Evolutionary conservation across 2,329 filamentous ascomycete species (phyloP), one percentile per base, ranked within the genome.

Genomic region (Stagonosporopsis chrysanthemi): DNA sequence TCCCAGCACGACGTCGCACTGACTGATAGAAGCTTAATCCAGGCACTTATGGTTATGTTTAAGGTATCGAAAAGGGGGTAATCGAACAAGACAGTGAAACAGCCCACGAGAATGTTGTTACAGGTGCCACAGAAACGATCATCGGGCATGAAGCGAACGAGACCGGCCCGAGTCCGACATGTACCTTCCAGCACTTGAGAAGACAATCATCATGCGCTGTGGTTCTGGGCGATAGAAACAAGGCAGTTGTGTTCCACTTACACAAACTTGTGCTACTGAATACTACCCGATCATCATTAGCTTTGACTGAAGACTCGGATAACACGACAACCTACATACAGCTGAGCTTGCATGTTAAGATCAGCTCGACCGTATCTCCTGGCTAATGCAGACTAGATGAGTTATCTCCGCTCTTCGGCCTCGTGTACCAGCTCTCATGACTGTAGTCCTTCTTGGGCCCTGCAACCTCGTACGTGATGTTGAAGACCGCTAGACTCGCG

Each of bases 381-480:
- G 7, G 3, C 26, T n/a, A 35, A 5, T 3, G 17, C 2, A 44
- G 12, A 19, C 7, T 29, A 26, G 17, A 15, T 19, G 33, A 28
- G 28, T 12, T 22, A 22, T 22, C 33, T 29, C 40, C 19, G 26
- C 12, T 22, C 6, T 15, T 48, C 6, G 62, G 62, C 36, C 71
- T 65, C 50, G 63, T 62, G 52, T 76, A 80, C 64, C 72, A 73
- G 24, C 76, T 78, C 49, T 75, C 74, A 33, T 74, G 71, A n/a
- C 67, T 69, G 57, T 92, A 92, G 68, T 92, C 87, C 76, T 92
- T 92, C 71, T 86, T 86, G 2, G 89, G 90, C 0, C 90, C 90
- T 24, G 83, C 85, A 1, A 92, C 90, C 1, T 80, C 81, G 65
- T 91, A 91, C 49, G 79, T 82, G 41, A 90, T 79, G 28, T 75